Evolutionary conservation across 225 moss, liverwort and hornwort genomes (phyloP).

Genomic region (Sphagnum tenellum): DNA sequence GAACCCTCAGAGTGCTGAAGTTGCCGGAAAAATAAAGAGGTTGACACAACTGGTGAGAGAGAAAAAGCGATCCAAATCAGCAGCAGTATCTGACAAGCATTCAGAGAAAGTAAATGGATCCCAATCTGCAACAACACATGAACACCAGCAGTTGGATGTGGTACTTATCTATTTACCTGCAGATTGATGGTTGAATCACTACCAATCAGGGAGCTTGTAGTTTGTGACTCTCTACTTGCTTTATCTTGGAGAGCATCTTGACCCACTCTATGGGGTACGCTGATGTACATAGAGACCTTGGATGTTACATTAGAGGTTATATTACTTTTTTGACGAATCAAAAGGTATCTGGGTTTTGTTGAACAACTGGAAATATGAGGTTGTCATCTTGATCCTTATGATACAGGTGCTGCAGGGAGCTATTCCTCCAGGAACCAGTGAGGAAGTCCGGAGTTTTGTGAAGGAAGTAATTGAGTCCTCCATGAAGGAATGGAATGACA

Average conservation of each 20-base stretch:
- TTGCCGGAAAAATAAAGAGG: constrained; percentile 75
- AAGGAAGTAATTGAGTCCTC: constrained; percentile 68
- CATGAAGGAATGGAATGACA: constrained; percentile 68
- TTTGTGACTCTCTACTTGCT: too few species aligned
- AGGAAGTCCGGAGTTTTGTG: constrained; percentile 49
- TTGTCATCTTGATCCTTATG: background rate
- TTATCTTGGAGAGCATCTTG: too few species aligned
- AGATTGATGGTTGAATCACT: too few species aligned
- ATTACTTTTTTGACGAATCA: too few species aligned
- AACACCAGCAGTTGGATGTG: constrained; percentile 53
- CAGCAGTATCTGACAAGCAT: constrained; percentile 53
- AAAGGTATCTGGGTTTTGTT: too few species aligned
- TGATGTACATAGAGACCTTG: too few species aligned
- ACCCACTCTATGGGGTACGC: too few species aligned
- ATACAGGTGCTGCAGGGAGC: constrained; percentile 45
- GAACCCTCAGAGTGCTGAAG: constrained; percentile 79
- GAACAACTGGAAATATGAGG: too few species aligned
- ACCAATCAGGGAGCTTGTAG: too few species aligned
- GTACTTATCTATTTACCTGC: constrained; percentile 20
- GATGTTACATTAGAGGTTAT: too few species aligned
- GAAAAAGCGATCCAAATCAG: constrained; percentile 26
- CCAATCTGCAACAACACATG: constrained; percentile 38
- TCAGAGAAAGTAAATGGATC: constrained; percentile 51
- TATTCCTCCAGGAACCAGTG: constrained; percentile 40
- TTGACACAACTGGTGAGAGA: constrained; percentile 82